These are phyloP conservation scores for Myxozyma geophila DNA, from an alignment of 805 yeast species.

Conservation along the genomic window DNA sequence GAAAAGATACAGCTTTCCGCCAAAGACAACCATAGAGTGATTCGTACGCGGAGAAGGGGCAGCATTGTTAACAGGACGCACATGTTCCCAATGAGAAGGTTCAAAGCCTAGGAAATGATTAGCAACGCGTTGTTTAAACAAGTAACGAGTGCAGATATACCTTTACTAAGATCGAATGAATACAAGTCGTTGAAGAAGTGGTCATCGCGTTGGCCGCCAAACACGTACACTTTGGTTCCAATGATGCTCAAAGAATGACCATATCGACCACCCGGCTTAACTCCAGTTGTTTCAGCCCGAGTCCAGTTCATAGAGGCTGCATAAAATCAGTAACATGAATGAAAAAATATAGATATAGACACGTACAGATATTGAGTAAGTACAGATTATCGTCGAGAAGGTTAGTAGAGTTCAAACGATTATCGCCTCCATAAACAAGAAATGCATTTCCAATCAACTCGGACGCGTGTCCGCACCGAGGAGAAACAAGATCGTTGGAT, in stretches of 20 bases:
- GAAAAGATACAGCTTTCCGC: constrained; percentile 78
- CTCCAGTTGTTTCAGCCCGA: constrained; percentile 71
- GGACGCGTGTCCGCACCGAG: constrained; percentile 94
- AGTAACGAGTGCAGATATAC: not conserved
- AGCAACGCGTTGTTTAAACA: not conserved
- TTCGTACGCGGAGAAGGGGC: constrained; percentile 84
- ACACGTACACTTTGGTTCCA: constrained; percentile 68
- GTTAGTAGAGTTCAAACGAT: constrained; percentile 54
- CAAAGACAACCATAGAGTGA: constrained; percentile 83
- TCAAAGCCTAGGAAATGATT: constrained; percentile 3
- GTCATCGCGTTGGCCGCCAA: constrained; percentile 94
- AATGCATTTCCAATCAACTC: constrained; percentile 93
- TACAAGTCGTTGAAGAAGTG: constrained; percentile 80
- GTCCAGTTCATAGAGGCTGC: constrained; percentile 74
- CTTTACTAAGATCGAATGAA: constrained; percentile 79
- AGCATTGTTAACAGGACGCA: constrained; percentile 56
- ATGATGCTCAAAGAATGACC: constrained; percentile 89
- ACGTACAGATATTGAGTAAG: constrained; percentile 65
- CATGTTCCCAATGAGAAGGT: constrained; percentile 71
- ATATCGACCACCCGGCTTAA: constrained; percentile 87
- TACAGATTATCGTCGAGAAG: constrained; percentile 86
- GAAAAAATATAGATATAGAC: not conserved
- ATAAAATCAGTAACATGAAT: not conserved
- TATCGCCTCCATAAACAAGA: constrained; percentile 95
- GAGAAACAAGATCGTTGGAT: constrained; percentile 73